Evolutionary conservation across 352 stramenopile genomes (phyloP), one percentile per base, ranked within the genome.

Genomic region (Phytophthora sansomeana): DNA sequence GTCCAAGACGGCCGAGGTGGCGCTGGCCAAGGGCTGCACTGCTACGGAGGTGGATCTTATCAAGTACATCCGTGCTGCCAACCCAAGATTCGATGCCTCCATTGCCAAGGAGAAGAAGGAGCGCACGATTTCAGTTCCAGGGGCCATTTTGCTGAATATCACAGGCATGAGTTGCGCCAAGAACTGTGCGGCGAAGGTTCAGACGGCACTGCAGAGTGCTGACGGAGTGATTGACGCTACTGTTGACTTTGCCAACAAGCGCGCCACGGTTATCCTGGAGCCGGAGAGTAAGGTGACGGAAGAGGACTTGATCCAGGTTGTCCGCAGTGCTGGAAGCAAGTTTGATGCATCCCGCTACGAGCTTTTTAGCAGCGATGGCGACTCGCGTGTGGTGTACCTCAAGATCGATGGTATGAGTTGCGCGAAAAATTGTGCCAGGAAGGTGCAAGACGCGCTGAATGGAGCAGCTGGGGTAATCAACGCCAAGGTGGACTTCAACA

Each of bases 21-120:
- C 85, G 30, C 59, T 96, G 19, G 86, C 80, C 4, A 93, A 92
- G 58, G 85, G 84, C 32, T 92, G 79, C 43, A 93, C 86, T 8
- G 89, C 83, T 7, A 94, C 87, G 3, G 88, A 91, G 46, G 87
- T 95, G 26, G 89, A 97, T 60, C 74, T 97, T 24, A 96, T 97
- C 75, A 88, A 93, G 69, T 81, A 83, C 39, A 89, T 97, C 9
- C 79, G 80, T 29, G 81, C 77, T 0, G 80, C 81, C 2, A 95
- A 93, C 69, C 77, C 85, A 41, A 72, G 85, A 11, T 96, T 95
- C 39, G 76, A 91, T 38, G 87, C 87, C 16, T 86, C 68, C 26
- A 88, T 95, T 36, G 76, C 75, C 21, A 87, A 91, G 51, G 81
- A 91, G 28, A 68, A 43, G 24, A 78, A 80, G 47, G 53, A 80